A percentile compares a stretch with the other conserved stretches of the same genome.
Evolutionary conservation across 805 yeast species (phyloP).

Genomic region (Candida maesae): DNA sequence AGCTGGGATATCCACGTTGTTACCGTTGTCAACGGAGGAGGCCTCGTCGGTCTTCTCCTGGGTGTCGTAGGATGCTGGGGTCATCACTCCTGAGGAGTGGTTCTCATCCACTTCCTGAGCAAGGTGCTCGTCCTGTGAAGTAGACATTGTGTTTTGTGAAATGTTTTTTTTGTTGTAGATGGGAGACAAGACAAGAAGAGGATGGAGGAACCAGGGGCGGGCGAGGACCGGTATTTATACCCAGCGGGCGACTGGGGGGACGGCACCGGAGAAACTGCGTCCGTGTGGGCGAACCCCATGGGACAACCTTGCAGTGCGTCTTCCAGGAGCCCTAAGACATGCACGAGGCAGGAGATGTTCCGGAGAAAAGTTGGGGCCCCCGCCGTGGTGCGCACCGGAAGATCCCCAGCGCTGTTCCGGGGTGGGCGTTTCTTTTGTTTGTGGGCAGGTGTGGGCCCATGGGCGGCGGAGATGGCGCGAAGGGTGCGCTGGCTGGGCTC

Average conservation of each 20-base stretch:
- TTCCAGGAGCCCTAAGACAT: too few relatives aligned
- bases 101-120: slow-evolving; percentile 11
- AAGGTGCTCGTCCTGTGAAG: slow-evolving; percentile 12
- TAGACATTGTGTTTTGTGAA: slow-evolving; percentile 13
- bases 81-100: slow-evolving; percentile 19
- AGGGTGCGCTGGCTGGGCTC: too few relatives aligned
- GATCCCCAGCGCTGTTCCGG: too few relatives aligned
- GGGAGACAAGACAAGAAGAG: not conserved
- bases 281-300: slow-evolving; percentile 1
- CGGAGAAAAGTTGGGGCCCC: not conserved
- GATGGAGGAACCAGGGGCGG: not conserved
- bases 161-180: not conserved
- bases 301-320: too few relatives aligned
- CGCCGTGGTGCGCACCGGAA: too few relatives aligned
- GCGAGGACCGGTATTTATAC: slow-evolving; percentile 3
- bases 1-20: slow-evolving; percentile 23
- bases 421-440: not conserved
- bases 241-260: too few relatives aligned
- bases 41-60: slow-evolving; percentile 16
- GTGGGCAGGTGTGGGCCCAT: not conserved
- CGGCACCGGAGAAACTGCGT: not conserved
- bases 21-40: slow-evolving; percentile 10
- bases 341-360: not conserved
- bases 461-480: not conserved
- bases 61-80: slow-evolving; percentile 21